These are phyloP conservation scores for Solanum medicagineum DNA, from an alignment of 257 asterid genomes.

Conservation along the genomic window DNA sequence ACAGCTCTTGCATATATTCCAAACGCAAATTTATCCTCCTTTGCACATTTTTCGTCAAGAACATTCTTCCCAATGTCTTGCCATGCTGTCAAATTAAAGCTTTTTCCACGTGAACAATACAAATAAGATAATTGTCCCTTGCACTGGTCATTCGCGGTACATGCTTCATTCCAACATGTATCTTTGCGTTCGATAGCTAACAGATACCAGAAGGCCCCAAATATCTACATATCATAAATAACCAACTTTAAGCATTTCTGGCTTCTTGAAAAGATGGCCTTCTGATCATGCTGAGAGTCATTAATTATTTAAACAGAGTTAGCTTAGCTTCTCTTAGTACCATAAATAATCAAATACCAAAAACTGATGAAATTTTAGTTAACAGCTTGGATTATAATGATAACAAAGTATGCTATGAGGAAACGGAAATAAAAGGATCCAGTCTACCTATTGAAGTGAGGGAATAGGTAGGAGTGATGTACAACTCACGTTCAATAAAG, in stretches of 20 bases:
- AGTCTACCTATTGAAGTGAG: not conserved
- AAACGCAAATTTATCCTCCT: conserved; percentile 39
- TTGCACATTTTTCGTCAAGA: conserved; percentile 47
- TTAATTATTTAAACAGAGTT: not conserved
- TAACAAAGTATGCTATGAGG: not conserved
- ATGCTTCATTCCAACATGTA: conserved; percentile 78
- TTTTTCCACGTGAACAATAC: conserved; percentile 51
- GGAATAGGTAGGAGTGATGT: not conserved
- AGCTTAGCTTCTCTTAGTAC: not conserved
- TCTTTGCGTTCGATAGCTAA: conserved; percentile 81
- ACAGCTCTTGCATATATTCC: conserved; percentile 76
- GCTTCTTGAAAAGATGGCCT: not conserved
- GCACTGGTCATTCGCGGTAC: conserved; percentile 36
- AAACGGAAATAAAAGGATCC: not conserved
- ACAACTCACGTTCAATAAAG: not conserved
- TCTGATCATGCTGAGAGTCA: not conserved
- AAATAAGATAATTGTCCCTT: conserved; percentile 16
- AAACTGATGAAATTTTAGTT: not conserved
- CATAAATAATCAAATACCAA: not conserved
- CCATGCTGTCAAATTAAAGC: conserved; percentile 41
- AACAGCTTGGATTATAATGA: not conserved
- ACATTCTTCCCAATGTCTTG: conserved; percentile 25
- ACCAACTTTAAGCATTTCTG: not conserved
- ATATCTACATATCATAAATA: conserved; percentile 36
- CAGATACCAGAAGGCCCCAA: conserved; percentile 90